Percentiles rank a stretch among this genome's conserved stretches.
Conservation (phyloP, 2,329 filamentous ascomycete genomes). For the Aspergillus floridensis region DNA sequence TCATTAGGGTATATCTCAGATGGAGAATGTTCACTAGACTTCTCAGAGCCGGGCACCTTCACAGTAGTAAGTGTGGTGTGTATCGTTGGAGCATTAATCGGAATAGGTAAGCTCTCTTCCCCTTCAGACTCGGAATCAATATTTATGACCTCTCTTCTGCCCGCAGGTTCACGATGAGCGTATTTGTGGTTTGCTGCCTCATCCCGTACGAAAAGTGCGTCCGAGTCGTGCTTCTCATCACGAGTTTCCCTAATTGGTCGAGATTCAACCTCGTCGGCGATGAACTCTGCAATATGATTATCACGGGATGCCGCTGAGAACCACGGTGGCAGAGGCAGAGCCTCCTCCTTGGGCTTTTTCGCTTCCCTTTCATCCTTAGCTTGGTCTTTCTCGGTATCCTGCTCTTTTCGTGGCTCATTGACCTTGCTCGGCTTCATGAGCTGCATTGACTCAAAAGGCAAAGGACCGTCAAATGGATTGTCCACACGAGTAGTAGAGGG, state of each 20-base stretch:
- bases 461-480: conserved; percentile 69
- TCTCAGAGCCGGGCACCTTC: neutral
- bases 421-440: conserved; percentile 61
- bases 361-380: conserved; percentile 60
- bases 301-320: conserved; percentile 39
- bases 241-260: conserved; percentile 25
- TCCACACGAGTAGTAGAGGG: conserved; percentile 34
- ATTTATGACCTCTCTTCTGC: conserved; percentile 31
- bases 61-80: neutral
- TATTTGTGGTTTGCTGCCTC: conserved; percentile 39
- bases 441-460: conserved; percentile 82
- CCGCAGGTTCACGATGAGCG: conserved; percentile 36
- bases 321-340: conserved; percentile 46
- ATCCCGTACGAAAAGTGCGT: conserved; percentile 29
- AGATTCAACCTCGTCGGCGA: conserved; percentile 26
- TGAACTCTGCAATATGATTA: conserved; percentile 28
- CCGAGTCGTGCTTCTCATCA: conserved; percentile 18
- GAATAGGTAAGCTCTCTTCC: neutral
- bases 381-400: conserved; percentile 57
- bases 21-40: neutral
- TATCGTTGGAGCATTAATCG: neutral
- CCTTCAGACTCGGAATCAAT: conserved; percentile 26
- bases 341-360: conserved; percentile 29
- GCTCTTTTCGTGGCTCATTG: conserved; percentile 41
- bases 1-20: neutral